Base-by-base conservation (phyloP, 2,329 filamentous ascomycete genomes). In the Cladosporium sp. region DNA sequence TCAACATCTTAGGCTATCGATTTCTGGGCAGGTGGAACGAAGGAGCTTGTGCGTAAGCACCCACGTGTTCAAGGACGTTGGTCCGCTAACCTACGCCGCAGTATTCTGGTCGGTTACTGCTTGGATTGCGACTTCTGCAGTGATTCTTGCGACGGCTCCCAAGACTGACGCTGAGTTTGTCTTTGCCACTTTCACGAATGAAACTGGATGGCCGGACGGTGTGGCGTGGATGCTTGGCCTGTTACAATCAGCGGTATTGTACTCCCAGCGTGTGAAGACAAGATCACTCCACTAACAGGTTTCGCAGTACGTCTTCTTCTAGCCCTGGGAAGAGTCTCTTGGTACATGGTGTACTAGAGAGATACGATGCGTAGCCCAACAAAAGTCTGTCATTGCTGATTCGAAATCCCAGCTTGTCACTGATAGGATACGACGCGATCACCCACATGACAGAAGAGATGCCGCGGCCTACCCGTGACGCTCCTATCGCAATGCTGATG, bases 191-290 rank as follows among this genome's bases (percentile, higher is more conserved):
- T 90, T 91, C 70, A 84, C 89, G 73, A 91, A 91, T 70, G 76
- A 85, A 59, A 87, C 86, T 14, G 88, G 87, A 49, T 91, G 88
- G 89, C 88, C 89, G 0, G 86, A 90, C 76, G 88, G 88, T 0
- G 74, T 91, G 36, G 80, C 86, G 2, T 88, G 83, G 83, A 74
- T 85, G 61, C 78, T 86, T 24, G 84, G 84, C 0, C 74, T 85
- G 47, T 75, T 88, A 1, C 86, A 86, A 75, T 84, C 84, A 51
- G 83, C 82, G 54, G 51, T 54, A 54, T n/a, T 2, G 6, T 44
- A n/a, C 18, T 6, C 18, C 12, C 21, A 6, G 36, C 49, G 14
- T 52, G 41, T 24, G 7, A 3, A 11, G 10, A 6, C n/a, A n/a
- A 14, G 28, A 30, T 12, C 7, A 10, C 12, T 32, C 7, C 4